Evolutionary conservation across 495 filamentous ascomycete species (phyloP), one percentile per base, ranked within the genome.

Genomic region (Extremus antarcticus): DNA sequence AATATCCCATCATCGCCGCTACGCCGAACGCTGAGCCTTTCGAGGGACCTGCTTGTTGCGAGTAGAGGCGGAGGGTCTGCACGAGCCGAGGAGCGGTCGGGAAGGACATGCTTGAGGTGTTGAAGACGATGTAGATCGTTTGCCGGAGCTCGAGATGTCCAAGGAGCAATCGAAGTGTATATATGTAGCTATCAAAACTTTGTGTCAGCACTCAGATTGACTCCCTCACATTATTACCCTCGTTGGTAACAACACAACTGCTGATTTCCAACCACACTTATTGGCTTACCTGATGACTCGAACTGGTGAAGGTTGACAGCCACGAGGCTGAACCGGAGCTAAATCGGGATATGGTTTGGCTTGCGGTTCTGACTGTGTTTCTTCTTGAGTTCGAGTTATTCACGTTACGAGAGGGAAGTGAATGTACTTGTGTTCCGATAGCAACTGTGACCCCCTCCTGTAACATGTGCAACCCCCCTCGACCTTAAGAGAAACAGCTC

Each of bases 1-100:
- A 61, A 51, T 61, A 61, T 4, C 55, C 59, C 59, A 61, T 61
- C 2, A 54, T 40, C 2, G 39, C 21, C 11, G 35, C 50, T 9
- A 40, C 53, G 43, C 55, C 24, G 43, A 60, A 19, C 35, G 49
- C 32, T 13, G 43, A 46, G 51, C 55, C 15, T 3, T 20, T 25
- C 47, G 20, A 51, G 13, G 47, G 40, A 2, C 19, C 41, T 39
- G 55, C 50, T 16, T 45, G 59, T 4, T 54, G 59, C 0, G 59
- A 61, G 51, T 57, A 58, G 43, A 21, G 25, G 25, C 55, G 59
- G 3, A 54, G 22, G 23, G 54, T 25, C 23, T 55, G 53, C 8
- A 51, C 10, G 41, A 52, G 17, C 2, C 39, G n/a, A 3, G 43
- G 24, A 17, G 56, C 23, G 17, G 51, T 50, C 43, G 41, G 51